Percentiles rank a stretch among this genome's conserved stretches.
Conservation (phyloP, 345 rosid genomes). For the Melastoma malabathricum region DNA sequence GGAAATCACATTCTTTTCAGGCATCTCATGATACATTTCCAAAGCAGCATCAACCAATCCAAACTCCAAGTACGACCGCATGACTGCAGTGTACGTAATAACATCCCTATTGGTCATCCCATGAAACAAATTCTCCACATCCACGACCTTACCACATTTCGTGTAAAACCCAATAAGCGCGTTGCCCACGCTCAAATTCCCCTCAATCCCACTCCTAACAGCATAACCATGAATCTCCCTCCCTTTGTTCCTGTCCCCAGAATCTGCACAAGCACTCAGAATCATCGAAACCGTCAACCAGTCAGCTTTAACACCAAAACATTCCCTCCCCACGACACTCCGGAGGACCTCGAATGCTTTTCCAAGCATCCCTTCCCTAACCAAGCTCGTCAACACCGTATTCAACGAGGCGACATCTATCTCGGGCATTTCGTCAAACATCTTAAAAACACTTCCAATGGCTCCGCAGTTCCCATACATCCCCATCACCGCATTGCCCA, state of each 20-base stretch:
- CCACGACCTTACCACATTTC: conserved; percentile 26
- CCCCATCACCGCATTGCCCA: conserved; percentile 56
- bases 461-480: conserved; percentile 32
- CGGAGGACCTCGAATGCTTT: conserved; percentile 36
- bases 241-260: conserved; percentile 29
- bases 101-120: conserved; percentile 42
- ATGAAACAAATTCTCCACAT: conserved; percentile 34
- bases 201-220: conserved; percentile 38
- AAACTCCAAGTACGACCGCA: conserved; percentile 51
- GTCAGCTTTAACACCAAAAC: conserved; percentile 29
- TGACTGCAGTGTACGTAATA: conserved; percentile 56
- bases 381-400: conserved; percentile 49
- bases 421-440: conserved; percentile 58
- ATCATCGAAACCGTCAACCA: conserved; percentile 44
- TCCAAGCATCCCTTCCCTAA: conserved; percentile 23
- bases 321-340: conserved; percentile 17
- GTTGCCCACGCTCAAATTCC: conserved; percentile 47
- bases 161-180: conserved; percentile 56
- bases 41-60: conserved; percentile 51
- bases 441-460: conserved; percentile 21
- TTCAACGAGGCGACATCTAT: conserved; percentile 67
- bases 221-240: conserved; percentile 55
- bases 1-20: conserved; percentile 47
- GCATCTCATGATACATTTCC: conserved; percentile 46
- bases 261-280: conserved; percentile 47